Base-by-base conservation (phyloP, 768 basidiomycete species). In the Lactifluus piperatus region DNA sequence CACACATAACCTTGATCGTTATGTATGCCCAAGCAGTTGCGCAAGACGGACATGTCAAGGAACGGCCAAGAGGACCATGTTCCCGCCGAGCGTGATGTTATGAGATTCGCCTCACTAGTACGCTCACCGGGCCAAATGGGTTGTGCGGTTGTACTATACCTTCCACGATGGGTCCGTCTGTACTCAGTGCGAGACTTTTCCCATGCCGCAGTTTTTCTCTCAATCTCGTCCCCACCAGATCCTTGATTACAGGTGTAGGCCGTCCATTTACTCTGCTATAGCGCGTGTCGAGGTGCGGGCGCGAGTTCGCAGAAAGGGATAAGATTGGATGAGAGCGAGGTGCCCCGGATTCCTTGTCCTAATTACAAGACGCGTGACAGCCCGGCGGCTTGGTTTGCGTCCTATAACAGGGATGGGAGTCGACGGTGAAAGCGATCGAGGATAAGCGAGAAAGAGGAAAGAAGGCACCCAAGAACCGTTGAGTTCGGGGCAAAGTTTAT, bases 1-100 rank as follows among this genome's bases (percentile, higher is more conserved):
- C 32, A 44, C 46, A 66, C 49, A 64, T 54, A 62, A 64, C 65
- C 54, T 34, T 49, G 47, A 48, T 56, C 52, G 56, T 50, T n/a
- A 24, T 16, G 37, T 18, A 56, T 60, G n/a, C 65, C 64, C 63
- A 67, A 52, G 57, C 68, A 90, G 88, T 76, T 91, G 69, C 83
- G 90, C 63, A 92, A 91, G 75, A 82, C 82, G 62, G 91, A 94
- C 72, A 94, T 95, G 92, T 79, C 95, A 68, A 86, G 91, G 53
- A 94, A 94, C 76, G 91, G 93, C 24, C 95, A 97, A 72, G 95
- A 97, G 74, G 95, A 93, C 1, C 95, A 97, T 72, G 89, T 97
- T 69, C 86, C 92, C 53, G 95, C 94, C 43, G 94, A 97, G 71
- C 86, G 94, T 68, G 94, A 98, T 67, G 77, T 98, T 44, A 81